These are phyloP conservation scores for Jackrogersella minutella DNA, from an alignment of 495 filamentous ascomycete species.

Conservation along the genomic window DNA sequence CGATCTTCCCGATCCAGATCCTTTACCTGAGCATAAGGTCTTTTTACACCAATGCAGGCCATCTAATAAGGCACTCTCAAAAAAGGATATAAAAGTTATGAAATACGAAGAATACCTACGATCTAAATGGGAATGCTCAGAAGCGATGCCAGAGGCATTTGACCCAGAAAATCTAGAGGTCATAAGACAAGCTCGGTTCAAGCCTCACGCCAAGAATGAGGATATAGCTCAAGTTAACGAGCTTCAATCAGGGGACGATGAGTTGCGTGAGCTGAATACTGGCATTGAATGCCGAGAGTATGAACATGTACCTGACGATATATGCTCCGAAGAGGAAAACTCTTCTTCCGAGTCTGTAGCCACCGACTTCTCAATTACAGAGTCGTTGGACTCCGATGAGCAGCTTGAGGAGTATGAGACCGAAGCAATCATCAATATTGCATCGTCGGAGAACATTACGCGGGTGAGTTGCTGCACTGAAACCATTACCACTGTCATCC, in stretches of 20 bases:
- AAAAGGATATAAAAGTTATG: background rate
- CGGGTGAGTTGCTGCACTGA: background rate
- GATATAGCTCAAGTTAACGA: background rate
- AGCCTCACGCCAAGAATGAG: background rate
- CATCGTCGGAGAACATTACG: background rate
- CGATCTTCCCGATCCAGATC: conserved; percentile 10
- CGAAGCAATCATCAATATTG: background rate
- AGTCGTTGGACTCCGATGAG: conserved; percentile 20
- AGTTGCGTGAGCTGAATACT: background rate
- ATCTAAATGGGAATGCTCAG: conserved; percentile 22
- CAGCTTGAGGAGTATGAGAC: conserved; percentile 9
- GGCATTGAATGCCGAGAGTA: too few relatives aligned
- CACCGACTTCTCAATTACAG: background rate
- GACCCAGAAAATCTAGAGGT: conserved; percentile 28
- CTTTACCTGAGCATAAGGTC: background rate
- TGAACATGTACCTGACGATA: background rate
- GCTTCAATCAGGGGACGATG: background rate
- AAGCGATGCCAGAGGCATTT: conserved; percentile 29
- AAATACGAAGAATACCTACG: conserved; percentile 29
- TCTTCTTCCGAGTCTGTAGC: background rate
- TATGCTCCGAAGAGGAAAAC: background rate
- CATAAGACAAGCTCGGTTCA: background rate
- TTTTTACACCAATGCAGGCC: background rate
- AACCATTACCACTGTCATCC: background rate
- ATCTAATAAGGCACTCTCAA: background rate